phyloP scores from a whole-genome alignment of 2,329 filamentous ascomycete genomes.

The Colletotrichum lupini region DNA sequence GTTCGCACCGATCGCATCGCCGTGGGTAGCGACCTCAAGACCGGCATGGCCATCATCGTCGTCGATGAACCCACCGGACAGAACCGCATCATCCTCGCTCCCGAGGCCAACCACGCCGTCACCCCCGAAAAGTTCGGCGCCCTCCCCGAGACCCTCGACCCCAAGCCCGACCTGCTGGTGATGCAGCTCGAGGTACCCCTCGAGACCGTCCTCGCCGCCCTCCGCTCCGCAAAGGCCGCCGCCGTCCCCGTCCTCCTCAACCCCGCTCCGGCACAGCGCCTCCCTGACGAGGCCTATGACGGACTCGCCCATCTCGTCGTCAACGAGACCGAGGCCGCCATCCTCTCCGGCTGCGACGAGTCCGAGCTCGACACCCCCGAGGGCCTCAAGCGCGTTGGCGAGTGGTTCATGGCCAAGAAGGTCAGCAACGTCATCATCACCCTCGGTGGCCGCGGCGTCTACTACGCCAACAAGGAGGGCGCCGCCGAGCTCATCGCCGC shows the following conservation, averaged over 20 bases:
- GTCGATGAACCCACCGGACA: conserved; percentile 79
- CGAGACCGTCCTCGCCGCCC: conserved; percentile 70
- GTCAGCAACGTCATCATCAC: conserved; percentile 86
- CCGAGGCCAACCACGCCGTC: conserved; percentile 74
- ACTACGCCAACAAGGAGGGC: conserved; percentile 62
- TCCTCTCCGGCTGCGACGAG: conserved; percentile 70
- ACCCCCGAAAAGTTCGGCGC: conserved; percentile 47
- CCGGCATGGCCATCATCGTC: conserved; percentile 80
- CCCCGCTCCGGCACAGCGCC: conserved; percentile 78
- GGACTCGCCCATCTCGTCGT: conserved; percentile 83
- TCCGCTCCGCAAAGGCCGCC: conserved; percentile 60
- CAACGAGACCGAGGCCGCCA: conserved; percentile 89
- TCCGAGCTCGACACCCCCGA: conserved; percentile 58
- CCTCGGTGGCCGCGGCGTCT: conserved; percentile 83
- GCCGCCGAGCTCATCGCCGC: conserved; percentile 67
- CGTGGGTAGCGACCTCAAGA: conserved; percentile 56
- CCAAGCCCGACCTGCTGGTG: conserved; percentile 71
- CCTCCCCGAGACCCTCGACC: conserved; percentile 41
- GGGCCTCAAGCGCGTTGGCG: conserved; percentile 60
- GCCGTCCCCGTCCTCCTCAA: conserved; percentile 80
- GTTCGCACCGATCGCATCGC: conserved; percentile 69
- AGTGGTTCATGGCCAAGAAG: conserved; percentile 74
- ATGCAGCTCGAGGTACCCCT: conserved; percentile 84
- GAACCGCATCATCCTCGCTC: conserved; percentile 80
- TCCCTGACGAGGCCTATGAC: conserved; percentile 74